These are phyloP conservation scores for Xylariales sp. DNA, from an alignment of 2,329 filamentous ascomycete genomes.

Conservation along the genomic window DNA sequence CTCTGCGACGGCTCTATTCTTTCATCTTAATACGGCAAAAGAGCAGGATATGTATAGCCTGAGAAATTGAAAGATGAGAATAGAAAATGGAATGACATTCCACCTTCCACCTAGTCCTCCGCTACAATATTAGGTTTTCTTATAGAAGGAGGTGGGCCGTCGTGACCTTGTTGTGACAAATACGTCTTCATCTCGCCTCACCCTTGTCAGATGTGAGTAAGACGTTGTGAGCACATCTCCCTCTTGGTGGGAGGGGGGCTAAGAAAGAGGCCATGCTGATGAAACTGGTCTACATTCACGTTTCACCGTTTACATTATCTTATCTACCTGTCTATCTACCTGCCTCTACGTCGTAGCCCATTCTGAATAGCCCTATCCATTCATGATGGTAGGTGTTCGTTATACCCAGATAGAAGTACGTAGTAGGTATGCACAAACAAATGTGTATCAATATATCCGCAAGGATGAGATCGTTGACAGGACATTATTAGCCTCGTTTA, in stretches of 20 bases:
- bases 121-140: neutral
- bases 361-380: neutral
- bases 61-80: slow-evolving; percentile 9
- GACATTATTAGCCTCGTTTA: neutral
- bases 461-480: neutral
- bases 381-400: neutral
- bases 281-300: no score
- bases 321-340: no score
- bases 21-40: slow-evolving; percentile 17
- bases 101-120: neutral
- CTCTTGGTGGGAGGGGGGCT: no score
- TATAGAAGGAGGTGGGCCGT: neutral
- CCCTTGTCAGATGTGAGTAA: no score
- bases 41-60: slow-evolving; percentile 19
- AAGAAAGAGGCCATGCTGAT: no score
- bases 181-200: neutral
- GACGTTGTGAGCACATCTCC: no score
- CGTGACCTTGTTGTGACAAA: slow-evolving; percentile 2
- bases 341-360: no score
- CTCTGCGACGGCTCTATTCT: slow-evolving; percentile 16
- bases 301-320: no score
- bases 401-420: no score
- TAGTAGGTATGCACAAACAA: neutral
- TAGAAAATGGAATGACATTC: slow-evolving; percentile 18
- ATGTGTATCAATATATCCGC: neutral